phyloP scores from a whole-genome alignment of 2,329 filamentous ascomycete genomes.

The Chalaropsis ovoidea region DNA sequence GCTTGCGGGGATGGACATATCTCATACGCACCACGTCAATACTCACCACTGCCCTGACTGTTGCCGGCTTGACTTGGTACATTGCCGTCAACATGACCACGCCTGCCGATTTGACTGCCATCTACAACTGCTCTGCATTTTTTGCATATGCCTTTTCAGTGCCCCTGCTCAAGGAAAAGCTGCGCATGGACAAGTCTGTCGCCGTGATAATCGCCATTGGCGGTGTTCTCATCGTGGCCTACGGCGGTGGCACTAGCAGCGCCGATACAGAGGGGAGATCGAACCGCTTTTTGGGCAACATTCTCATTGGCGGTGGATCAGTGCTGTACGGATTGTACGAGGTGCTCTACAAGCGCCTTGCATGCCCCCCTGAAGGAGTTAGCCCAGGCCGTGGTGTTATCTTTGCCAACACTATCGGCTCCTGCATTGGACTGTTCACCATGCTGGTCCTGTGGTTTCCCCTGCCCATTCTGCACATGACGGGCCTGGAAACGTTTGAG shows the following conservation, averaged over 20 bases:
- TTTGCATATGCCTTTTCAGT: constrained; percentile 97
- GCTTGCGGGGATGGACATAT: constrained; percentile 47
- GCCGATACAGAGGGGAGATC: constrained; percentile 38
- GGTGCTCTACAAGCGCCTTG: constrained; percentile 86
- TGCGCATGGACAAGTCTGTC: constrained; percentile 73
- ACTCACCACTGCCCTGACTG: constrained; percentile 74
- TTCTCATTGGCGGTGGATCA: constrained; percentile 83
- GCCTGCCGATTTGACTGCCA: constrained; percentile 86
- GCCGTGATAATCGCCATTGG: constrained; percentile 78
- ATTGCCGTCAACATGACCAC: constrained; percentile 88
- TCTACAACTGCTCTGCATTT: constrained; percentile 98
- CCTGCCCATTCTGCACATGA: constrained; percentile 68
- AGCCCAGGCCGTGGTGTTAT: constrained; percentile 82
- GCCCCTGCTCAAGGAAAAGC: constrained; percentile 72
- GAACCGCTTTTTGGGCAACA: constrained; percentile 69
- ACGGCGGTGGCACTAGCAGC: constrained; percentile 54
- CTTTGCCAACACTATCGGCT: constrained; percentile 88
- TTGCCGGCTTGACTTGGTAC: constrained; percentile 92
- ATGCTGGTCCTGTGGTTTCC: constrained; percentile 84
- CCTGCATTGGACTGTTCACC: constrained; percentile 78
- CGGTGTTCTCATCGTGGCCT: constrained; percentile 89
- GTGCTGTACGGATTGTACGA: constrained; percentile 95
- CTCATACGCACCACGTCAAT: constrained; percentile 69
- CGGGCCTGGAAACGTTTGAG: constrained; percentile 72
- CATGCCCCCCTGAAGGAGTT: constrained; percentile 84